phyloP scores from a whole-genome alignment of 2,329 filamentous ascomycete genomes.

The Aspergillus sp. region DNA sequence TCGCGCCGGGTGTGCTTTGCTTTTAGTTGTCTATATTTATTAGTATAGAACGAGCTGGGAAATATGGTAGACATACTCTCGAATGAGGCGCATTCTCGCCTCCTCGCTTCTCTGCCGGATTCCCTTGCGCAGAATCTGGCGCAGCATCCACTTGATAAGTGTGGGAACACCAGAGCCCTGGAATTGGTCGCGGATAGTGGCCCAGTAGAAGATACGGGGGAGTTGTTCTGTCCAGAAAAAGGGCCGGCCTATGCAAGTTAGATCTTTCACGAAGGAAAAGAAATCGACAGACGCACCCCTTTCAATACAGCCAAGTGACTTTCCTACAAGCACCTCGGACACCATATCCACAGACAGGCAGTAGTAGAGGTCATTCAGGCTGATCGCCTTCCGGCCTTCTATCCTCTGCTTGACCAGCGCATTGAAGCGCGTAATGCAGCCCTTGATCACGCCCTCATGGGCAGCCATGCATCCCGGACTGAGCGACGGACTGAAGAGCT shows the following conservation, averaged over 20 bases:
- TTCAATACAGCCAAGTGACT: constrained; percentile 25
- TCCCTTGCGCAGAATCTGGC: constrained; percentile 25
- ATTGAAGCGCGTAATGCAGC: constrained; percentile 23
- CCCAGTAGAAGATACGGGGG: constrained; percentile 29
- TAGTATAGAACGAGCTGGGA: neutral
- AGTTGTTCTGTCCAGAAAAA: constrained; percentile 29
- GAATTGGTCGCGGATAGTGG: constrained; percentile 26
- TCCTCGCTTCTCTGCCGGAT: constrained; percentile 21
- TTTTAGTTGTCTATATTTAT: constrained; percentile 19
- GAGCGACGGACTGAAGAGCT: constrained; percentile 26
- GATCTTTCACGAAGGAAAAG: no score
- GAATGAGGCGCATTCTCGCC: constrained; percentile 26
- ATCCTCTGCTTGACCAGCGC: constrained; percentile 14
- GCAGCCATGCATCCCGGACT: constrained; percentile 22
- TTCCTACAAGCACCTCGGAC: constrained; percentile 25
- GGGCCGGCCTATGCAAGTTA: constrained; percentile 7
- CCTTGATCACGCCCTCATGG: constrained; percentile 22
- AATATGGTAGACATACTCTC: constrained; percentile 17
- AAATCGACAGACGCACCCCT: constrained; percentile 16
- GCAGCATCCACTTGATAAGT: constrained; percentile 27
- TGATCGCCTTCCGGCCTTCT: constrained; percentile 9
- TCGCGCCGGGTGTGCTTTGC: constrained; percentile 24
- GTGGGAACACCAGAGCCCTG: constrained; percentile 26
- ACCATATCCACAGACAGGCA: constrained; percentile 28
- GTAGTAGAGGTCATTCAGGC: constrained; percentile 24